Conservation (phyloP, 768 basidiomycete species). For the Phylloporus sp. region DNA sequence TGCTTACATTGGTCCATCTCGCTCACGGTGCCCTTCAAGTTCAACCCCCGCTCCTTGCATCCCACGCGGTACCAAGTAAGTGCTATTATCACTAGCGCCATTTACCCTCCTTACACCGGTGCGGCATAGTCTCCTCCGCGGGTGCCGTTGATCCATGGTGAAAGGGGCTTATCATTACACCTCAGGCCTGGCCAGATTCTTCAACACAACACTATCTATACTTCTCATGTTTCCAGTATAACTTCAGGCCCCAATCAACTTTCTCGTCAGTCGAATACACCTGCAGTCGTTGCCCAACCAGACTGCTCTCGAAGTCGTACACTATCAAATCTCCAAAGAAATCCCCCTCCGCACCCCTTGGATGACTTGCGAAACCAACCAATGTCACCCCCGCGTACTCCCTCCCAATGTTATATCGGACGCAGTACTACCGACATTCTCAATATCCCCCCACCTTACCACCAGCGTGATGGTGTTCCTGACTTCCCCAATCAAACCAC, state of each 20-base stretch:
- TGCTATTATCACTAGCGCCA: neutral
- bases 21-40: constrained; percentile 16
- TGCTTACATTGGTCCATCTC: neutral
- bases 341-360: neutral
- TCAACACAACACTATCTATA: constrained; percentile 32
- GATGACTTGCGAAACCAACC: constrained; percentile 2
- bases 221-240: constrained; percentile 1
- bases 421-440: constrained; percentile 8
- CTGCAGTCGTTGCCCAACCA: neutral
- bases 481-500: constrained; percentile 12
- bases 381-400: constrained; percentile 6
- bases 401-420: constrained; percentile 13
- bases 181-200: constrained; percentile 56
- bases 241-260: constrained; percentile 1
- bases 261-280: constrained; percentile 2
- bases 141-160: neutral
- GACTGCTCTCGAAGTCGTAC: constrained; percentile 13
- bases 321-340: constrained; percentile 4
- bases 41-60: constrained; percentile 4
- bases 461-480: constrained; percentile 9
- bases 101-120: constrained; percentile 6
- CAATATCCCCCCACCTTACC: constrained; percentile 5
- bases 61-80: constrained; percentile 18
- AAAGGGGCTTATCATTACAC: constrained; percentile 43
- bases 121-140: constrained; percentile 9